Percentiles rank a stretch among this genome's conserved stretches.
Conservation (phyloP, 495 filamentous ascomycete species). For the Bacidia gigantensis region DNA sequence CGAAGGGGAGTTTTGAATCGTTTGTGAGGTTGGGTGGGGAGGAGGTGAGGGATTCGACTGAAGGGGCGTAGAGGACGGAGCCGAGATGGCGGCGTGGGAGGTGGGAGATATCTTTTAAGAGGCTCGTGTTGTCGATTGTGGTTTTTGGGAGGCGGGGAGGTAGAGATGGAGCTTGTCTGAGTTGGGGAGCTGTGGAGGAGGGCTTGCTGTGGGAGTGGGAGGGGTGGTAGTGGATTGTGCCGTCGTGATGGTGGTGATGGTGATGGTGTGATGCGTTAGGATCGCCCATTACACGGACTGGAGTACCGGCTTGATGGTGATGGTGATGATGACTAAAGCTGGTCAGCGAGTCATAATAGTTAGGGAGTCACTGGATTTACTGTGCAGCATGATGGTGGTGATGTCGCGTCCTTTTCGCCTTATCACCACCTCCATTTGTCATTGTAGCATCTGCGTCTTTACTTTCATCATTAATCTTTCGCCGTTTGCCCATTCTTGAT, state of each 20-base stretch:
- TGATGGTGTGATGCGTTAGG: constrained; percentile 31
- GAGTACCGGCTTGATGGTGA: constrained; percentile 45
- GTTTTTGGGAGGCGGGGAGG: constrained; percentile 48
- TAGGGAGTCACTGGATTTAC: constrained; percentile 24
- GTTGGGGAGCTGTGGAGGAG: constrained; percentile 12
- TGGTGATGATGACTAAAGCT: constrained; percentile 48
- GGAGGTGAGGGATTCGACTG: constrained; percentile 27
- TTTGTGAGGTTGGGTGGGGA: constrained; percentile 45
- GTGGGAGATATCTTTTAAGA: constrained; percentile 54
- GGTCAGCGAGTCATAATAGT: constrained; percentile 18
- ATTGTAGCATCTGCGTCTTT: constrained; percentile 44
- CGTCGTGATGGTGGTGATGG: constrained; percentile 39
- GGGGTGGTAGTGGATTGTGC: constrained; percentile 34
- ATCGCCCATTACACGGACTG: constrained; percentile 24
- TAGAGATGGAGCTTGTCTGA: constrained; percentile 3
- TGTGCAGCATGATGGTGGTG: constrained; percentile 49
- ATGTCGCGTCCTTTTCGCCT: constrained; percentile 41
- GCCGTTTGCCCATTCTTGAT: constrained; percentile 42
- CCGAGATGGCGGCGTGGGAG: constrained; percentile 72
- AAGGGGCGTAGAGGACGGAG: constrained; percentile 44
- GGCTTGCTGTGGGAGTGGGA: constrained; percentile 21
- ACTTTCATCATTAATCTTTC: constrained; percentile 38
- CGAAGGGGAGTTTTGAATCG: constrained; percentile 31
- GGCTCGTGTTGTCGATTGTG: constrained; percentile 47
- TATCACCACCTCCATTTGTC: constrained; percentile 39